Evolutionary conservation across 495 filamentous ascomycete species (phyloP).

Genomic region (Schizothecium vesticola): DNA sequence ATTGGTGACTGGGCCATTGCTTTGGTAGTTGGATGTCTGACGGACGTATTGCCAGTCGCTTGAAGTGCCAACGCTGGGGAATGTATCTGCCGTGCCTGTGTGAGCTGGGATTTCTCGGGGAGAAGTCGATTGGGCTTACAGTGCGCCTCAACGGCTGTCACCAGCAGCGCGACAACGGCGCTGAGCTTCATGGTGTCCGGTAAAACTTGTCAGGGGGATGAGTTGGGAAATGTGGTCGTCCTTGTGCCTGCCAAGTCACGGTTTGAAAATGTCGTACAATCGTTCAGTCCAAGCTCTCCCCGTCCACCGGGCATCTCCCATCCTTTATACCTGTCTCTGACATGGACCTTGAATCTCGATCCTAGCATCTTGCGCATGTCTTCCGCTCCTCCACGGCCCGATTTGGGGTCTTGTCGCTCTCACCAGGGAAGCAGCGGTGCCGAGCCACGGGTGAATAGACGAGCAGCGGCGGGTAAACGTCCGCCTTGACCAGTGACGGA

Average conservation of each 20-base stretch:
- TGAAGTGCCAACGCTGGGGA: constrained; percentile 29
- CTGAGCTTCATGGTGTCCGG: constrained; percentile 33
- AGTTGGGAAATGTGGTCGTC: not conserved
- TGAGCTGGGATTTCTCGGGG: not conserved
- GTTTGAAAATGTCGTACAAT: not conserved
- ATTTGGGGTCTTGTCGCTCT: not conserved
- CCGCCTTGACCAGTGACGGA: constrained; percentile 8
- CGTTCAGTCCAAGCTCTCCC: not conserved
- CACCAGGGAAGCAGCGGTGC: not conserved
- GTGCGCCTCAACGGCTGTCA: constrained; percentile 34
- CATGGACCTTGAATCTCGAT: not conserved
- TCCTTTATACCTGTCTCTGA: constrained; percentile 1
- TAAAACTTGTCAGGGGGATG: not conserved
- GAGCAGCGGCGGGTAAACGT: constrained; percentile 13
- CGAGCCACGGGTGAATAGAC: constrained; percentile 13
- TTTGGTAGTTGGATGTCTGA: constrained; percentile 45
- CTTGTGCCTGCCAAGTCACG: not conserved
- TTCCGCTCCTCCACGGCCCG: not conserved
- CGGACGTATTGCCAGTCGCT: constrained; percentile 47
- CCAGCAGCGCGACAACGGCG: constrained; percentile 29
- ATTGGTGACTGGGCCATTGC: constrained; percentile 48
- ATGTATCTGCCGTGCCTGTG: constrained; percentile 18
- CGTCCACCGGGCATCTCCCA: not conserved
- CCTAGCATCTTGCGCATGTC: not conserved
- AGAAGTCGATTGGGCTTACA: constrained; percentile 21